phyloP scores from a whole-genome alignment of 176 grass and related monocot genomes.

The Urochloa ruziziensis region DNA sequence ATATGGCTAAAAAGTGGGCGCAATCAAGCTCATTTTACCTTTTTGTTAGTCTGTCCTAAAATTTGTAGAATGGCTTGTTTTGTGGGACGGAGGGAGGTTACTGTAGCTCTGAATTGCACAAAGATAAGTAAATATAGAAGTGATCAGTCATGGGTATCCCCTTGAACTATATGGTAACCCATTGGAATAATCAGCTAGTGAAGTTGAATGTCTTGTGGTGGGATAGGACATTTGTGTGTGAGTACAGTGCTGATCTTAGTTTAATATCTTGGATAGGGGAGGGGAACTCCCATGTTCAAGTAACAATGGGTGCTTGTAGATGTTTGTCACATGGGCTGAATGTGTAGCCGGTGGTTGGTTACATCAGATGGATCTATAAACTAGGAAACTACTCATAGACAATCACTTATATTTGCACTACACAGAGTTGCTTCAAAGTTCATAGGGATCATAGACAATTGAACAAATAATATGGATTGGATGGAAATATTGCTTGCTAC shows the following conservation, averaged over 20 bases:
- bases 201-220: no score
- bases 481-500: constrained; percentile 4
- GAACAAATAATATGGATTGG: constrained; percentile 10
- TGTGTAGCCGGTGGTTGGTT: neutral
- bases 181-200: neutral
- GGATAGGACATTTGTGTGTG: no score
- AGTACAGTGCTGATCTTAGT: no score
- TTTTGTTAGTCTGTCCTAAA: no score
- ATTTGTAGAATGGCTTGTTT: no score
- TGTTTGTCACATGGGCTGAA: neutral
- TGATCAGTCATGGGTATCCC: neutral
- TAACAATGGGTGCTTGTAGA: neutral
- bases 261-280: no score
- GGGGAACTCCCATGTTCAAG: neutral
- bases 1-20: no score
- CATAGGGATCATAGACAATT: neutral
- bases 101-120: neutral
- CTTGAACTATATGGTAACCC: neutral
- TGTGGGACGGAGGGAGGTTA: no score
- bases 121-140: constrained; percentile 1
- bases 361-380: constrained; percentile 6
- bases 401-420: constrained; percentile 5
- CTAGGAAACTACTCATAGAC: neutral
- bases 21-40: no score
- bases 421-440: neutral